These are phyloP conservation scores for Penicillium steckii DNA, from an alignment of 495 filamentous ascomycete genomes.

Conservation along the genomic window DNA sequence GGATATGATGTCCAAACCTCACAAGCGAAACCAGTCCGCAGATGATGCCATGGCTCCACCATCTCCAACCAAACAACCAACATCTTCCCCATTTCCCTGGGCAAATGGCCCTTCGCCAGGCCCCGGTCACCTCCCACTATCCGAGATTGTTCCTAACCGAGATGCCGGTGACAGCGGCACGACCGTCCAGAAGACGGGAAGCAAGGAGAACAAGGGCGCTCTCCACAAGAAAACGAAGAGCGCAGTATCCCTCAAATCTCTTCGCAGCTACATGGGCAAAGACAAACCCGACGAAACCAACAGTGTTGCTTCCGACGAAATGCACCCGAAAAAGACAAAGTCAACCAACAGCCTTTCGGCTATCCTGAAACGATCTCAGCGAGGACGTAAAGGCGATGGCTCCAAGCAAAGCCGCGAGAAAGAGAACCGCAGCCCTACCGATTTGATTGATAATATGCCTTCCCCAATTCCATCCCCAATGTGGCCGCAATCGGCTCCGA, in stretches of 20 bases:
- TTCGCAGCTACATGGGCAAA: slow-evolving; percentile 54
- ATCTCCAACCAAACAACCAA: slow-evolving; percentile 16
- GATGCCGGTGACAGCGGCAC: slow-evolving; percentile 28
- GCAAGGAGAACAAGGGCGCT: slow-evolving; percentile 30
- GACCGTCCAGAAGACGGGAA: slow-evolving; percentile 20
- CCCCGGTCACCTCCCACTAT: slow-evolving; percentile 32
- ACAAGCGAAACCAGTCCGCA: slow-evolving; percentile 42
- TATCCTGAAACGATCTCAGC: slow-evolving; percentile 46
- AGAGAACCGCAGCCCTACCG: slow-evolving; percentile 65
- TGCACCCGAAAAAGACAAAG: slow-evolving; percentile 78
- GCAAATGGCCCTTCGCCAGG: slow-evolving; percentile 20
- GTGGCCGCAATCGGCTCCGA: slow-evolving; percentile 62
- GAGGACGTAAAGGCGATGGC: slow-evolving; percentile 36
- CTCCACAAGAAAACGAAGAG: slow-evolving; percentile 66
- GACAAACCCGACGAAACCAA: slow-evolving; percentile 45
- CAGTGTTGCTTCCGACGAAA: slow-evolving; percentile 29
- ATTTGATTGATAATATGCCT: slow-evolving; percentile 46
- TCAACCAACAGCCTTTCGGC: slow-evolving; percentile 75
- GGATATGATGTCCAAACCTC: slow-evolving; percentile 42
- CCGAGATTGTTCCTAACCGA: slow-evolving; percentile 41
- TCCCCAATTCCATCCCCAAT: slow-evolving; percentile 84
- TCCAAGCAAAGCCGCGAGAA: slow-evolving; percentile 62
- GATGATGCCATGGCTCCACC: slow-evolving; percentile 31
- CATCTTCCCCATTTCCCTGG: slow-evolving; percentile 24
- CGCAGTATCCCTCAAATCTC: slow-evolving; percentile 62